These are phyloP conservation scores for Nemania diffusa DNA, from an alignment of 2,329 filamentous ascomycete genomes.

Conservation along the genomic window DNA sequence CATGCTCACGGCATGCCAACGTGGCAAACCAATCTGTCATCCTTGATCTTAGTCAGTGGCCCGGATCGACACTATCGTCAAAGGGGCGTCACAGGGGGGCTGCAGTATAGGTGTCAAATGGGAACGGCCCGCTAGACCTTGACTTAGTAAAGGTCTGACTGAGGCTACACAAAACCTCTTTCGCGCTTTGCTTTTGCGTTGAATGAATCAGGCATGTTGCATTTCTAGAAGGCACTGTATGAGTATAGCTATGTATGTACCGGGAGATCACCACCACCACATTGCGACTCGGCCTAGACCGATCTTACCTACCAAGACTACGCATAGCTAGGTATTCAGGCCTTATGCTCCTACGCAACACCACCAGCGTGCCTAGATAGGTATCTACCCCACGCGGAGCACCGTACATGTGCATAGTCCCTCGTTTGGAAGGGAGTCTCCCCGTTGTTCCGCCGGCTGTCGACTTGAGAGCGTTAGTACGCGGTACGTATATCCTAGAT, in stretches of 20 bases:
- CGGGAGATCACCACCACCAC: background rate
- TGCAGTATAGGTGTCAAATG: slow-evolving; percentile 16
- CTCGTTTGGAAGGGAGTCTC: slow-evolving; percentile 17
- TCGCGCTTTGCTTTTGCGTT: background rate
- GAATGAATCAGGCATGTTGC: background rate
- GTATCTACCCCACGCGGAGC: slow-evolving; percentile 8
- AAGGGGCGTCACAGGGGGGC: background rate
- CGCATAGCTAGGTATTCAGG: no score
- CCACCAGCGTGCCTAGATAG: background rate
- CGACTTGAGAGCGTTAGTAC: background rate
- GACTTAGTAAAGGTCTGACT: slow-evolving; percentile 12
- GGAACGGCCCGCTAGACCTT: slow-evolving; percentile 30
- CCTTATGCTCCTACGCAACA: background rate
- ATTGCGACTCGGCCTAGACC: background rate
- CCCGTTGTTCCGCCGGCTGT: slow-evolving; percentile 31
- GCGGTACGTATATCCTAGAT: background rate
- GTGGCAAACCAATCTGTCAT: slow-evolving; percentile 29
- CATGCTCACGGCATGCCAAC: slow-evolving; percentile 23
- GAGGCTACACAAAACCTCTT: background rate
- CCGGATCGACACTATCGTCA: background rate
- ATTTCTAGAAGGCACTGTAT: background rate
- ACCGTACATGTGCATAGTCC: background rate
- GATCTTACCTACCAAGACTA: background rate
- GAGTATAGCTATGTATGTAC: background rate
- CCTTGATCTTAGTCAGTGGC: slow-evolving; percentile 15